Evolutionary conservation across 2,329 filamentous ascomycete genomes (phyloP).

Genomic region (Lachnum nothofagi): DNA sequence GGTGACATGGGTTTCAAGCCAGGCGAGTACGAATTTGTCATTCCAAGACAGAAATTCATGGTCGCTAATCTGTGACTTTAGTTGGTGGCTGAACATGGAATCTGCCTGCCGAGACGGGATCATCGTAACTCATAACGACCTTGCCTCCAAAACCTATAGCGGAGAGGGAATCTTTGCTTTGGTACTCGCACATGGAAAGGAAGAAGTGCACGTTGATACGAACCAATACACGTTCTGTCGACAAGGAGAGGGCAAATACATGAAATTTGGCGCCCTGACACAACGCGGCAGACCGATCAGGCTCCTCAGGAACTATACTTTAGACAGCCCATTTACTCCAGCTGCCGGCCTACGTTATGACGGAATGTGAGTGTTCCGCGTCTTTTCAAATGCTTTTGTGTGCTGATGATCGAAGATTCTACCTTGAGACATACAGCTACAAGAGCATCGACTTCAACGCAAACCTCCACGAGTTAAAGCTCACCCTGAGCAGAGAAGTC

Average conservation of each 20-base stretch:
- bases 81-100: slow-evolving; percentile 55
- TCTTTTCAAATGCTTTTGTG: not conserved
- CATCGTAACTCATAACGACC: slow-evolving; percentile 41
- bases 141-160: slow-evolving; percentile 43
- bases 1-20: slow-evolving; percentile 41
- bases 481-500: slow-evolving; percentile 43
- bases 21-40: slow-evolving; percentile 41
- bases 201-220: slow-evolving; percentile 38
- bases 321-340: slow-evolving; percentile 50
- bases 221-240: slow-evolving; percentile 41
- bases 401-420: slow-evolving; percentile 39
- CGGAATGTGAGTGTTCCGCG: slow-evolving; percentile 44
- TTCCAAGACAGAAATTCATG: not conserved
- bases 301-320: slow-evolving; percentile 46
- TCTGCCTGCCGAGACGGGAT: slow-evolving; percentile 54
- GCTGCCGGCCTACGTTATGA: slow-evolving; percentile 52
- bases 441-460: slow-evolving; percentile 37
- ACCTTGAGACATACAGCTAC: slow-evolving; percentile 43
- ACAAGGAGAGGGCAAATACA: slow-evolving; percentile 41
- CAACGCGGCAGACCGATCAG: slow-evolving; percentile 47
- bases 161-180: slow-evolving; percentile 39
- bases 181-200: slow-evolving; percentile 48
- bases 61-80: slow-evolving; percentile 30
- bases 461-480: slow-evolving; percentile 40
- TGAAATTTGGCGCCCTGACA: slow-evolving; percentile 45